A percentile compares a stretch with the other conserved stretches of the same genome.
phyloP scores from a whole-genome alignment of 805 yeast species.

The Torulaspora franciscae region DNA sequence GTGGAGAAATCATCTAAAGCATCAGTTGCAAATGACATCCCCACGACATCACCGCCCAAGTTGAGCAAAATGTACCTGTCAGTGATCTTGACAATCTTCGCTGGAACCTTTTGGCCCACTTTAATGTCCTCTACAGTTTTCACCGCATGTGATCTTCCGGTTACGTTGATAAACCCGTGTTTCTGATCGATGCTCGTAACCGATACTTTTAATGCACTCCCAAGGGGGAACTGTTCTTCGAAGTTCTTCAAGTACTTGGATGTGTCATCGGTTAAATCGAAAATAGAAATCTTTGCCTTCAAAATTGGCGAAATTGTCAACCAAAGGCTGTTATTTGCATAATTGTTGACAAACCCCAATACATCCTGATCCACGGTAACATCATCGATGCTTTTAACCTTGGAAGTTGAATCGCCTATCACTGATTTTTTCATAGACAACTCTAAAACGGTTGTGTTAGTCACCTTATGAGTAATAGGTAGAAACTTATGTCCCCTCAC shows the following conservation, averaged over 20 bases:
- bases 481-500: constrained; percentile 60
- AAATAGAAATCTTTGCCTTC: constrained; percentile 59
- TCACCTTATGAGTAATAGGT: constrained; percentile 56
- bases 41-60: constrained; percentile 53
- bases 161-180: constrained; percentile 46
- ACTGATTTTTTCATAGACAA: constrained; percentile 51
- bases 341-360: constrained; percentile 61
- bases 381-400: constrained; percentile 39
- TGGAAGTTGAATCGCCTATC: constrained; percentile 24
- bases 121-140: constrained; percentile 44
- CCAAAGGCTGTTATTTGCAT: constrained; percentile 57
- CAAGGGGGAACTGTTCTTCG: constrained; percentile 61
- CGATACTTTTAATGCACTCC: constrained; percentile 58
- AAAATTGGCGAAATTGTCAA: constrained; percentile 64
- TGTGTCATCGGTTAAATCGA: constrained; percentile 56
- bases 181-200: constrained; percentile 52
- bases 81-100: constrained; percentile 53
- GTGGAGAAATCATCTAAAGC: constrained; percentile 64
- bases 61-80: constrained; percentile 63
- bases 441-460: constrained; percentile 57
- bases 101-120: constrained; percentile 55
- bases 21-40: constrained; percentile 65
- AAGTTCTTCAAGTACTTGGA: constrained; percentile 45
- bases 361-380: constrained; percentile 47
- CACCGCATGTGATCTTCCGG: constrained; percentile 45